Evolutionary conservation across 768 basidiomycete genomes (phyloP), one percentile per base, ranked within the genome.

Genomic region (Trametes coccinea): DNA sequence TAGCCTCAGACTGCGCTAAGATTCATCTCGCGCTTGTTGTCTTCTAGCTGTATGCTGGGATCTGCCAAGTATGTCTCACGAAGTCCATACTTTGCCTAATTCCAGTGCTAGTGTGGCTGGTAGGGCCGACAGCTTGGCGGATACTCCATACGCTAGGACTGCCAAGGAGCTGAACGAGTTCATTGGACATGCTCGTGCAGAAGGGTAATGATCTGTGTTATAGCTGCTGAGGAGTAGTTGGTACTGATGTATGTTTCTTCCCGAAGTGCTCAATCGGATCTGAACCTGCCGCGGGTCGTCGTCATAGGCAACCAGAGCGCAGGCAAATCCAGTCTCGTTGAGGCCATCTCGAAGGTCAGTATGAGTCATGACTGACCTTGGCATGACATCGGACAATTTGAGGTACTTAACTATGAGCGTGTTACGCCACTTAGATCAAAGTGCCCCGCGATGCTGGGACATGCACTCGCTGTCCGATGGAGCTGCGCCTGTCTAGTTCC

Each of bases 221-320:
- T 37, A 5, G 10, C 34, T 37, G 34, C 34, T 22, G 41, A 40
- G 14, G 17, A 30, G 11, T 14, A 33, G 34, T 40, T 1, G 51
- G 40, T 51, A 13, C 31, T 56, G 41, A 49, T 9, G 2, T 3
- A 4, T n/a, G n/a, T n/a, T n/a, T n/a, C n/a, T n/a, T n/a, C 13
- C 30, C 34, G 27, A 30, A 79, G 80, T 4, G 75, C 78, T 2
- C 77, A 82, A 62, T 71, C 73, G 2, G 78, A 80, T 33, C 65
- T 83, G 16, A 80, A 83, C 61, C 68, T 84, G 1, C 81, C 82
- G 3, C 72, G 80, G 2, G 78, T 83, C 37, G 78, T 76, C 11
- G 79, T 82, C 45, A 80, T 82, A 29, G 82, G 82, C 13, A 81
- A 80, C 46, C 83, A 84, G 66, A 79, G 77, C 39, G 80, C 81